A percentile compares a stretch with the other conserved stretches of the same genome.
phyloP scores from a whole-genome alignment of 495 filamentous ascomycete species.

The Penicillium crystallinum region DNA sequence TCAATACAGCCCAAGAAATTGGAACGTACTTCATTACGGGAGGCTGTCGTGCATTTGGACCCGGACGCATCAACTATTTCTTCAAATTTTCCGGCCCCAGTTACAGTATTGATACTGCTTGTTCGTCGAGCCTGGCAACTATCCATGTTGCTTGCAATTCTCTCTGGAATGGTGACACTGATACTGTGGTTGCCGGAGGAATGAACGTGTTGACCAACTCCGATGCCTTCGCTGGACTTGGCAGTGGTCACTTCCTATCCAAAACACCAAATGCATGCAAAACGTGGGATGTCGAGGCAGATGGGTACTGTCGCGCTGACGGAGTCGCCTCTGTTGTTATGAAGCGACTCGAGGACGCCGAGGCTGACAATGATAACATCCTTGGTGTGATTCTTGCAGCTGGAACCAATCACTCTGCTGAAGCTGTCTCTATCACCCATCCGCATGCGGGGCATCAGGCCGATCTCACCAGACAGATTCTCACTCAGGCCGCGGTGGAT shows the following conservation, averaged over 20 bases:
- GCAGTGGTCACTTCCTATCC: constrained; percentile 64
- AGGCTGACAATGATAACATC: constrained; percentile 44
- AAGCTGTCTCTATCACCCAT: constrained; percentile 46
- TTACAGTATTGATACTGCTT: constrained; percentile 72
- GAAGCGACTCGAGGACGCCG: constrained; percentile 43
- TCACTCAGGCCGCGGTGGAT: constrained; percentile 41
- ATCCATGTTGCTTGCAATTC: constrained; percentile 52
- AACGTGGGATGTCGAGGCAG: constrained; percentile 61
- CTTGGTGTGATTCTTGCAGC: constrained; percentile 33
- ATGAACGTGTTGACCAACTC: constrained; percentile 61
- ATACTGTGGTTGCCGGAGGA: constrained; percentile 70
- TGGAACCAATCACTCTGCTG: constrained; percentile 39
- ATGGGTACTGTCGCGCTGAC: constrained; percentile 65
- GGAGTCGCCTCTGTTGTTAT: constrained; percentile 39
- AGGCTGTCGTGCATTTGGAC: constrained; percentile 25
- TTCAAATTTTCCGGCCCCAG: constrained; percentile 68
- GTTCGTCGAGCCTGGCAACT: constrained; percentile 46
- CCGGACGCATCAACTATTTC: not conserved
- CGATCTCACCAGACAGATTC: constrained; percentile 34
- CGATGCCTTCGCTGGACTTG: constrained; percentile 64
- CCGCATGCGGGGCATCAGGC: constrained; percentile 49
- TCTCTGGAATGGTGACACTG: constrained; percentile 61
- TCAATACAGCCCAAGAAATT: not conserved
- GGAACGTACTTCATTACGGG: constrained; percentile 3
- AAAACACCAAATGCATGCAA: constrained; percentile 59